Evolutionary conservation across 805 yeast species (phyloP).

Genomic region (Zygotorulaspora florentina): DNA sequence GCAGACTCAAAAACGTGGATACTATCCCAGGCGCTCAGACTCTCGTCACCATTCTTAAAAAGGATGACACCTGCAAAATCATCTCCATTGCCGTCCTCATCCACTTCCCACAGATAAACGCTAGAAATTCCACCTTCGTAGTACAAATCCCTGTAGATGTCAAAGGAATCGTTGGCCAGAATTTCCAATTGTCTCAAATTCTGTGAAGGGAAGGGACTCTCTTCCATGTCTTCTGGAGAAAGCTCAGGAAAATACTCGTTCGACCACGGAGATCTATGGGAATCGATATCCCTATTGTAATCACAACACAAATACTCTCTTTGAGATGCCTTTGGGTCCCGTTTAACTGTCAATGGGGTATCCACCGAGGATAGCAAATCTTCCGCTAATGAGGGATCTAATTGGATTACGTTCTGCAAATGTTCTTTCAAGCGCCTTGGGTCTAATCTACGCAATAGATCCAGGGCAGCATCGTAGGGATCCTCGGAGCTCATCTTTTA

Average conservation of each 20-base stretch:
- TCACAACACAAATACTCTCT: constrained; percentile 82
- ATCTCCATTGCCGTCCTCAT: constrained; percentile 40
- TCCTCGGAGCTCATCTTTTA: constrained; percentile 16
- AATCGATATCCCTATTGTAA: constrained; percentile 92
- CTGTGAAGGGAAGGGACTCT: constrained; percentile 71
- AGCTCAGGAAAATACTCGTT: constrained; percentile 51
- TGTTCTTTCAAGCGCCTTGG: constrained; percentile 54
- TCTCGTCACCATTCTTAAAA: constrained; percentile 55
- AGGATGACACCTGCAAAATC: constrained; percentile 87
- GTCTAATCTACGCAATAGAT: constrained; percentile 68
- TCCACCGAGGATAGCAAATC: constrained; percentile 85
- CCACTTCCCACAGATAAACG: constrained; percentile 90
- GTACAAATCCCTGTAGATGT: constrained; percentile 86
- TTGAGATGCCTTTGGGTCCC: constrained; percentile 36
- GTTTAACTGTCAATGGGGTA: constrained; percentile 54
- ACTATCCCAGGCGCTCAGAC: constrained; percentile 76
- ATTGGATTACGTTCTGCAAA: constrained; percentile 42
- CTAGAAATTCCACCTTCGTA: constrained; percentile 92
- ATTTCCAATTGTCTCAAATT: constrained; percentile 69
- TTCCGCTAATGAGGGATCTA: constrained; percentile 69
- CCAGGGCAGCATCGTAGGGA: constrained; percentile 68
- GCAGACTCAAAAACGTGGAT: constrained; percentile 85
- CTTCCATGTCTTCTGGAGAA: constrained; percentile 49
- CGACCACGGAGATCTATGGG: constrained; percentile 87
- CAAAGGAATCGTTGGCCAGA: constrained; percentile 85